Evolutionary conservation across 345 rosid species (phyloP).

Genomic region (Toxicodendron radicans): DNA sequence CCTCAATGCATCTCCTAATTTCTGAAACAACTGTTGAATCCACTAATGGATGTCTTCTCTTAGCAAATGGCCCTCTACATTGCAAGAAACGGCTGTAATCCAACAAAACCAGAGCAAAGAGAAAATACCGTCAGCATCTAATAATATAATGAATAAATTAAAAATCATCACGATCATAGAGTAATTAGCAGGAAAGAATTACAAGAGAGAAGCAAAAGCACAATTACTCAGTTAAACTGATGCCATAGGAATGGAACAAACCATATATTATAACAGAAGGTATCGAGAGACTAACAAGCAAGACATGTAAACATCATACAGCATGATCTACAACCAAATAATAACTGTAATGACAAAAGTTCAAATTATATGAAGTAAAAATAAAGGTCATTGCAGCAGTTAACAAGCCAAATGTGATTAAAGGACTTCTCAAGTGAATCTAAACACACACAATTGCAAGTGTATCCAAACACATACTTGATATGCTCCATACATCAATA

Average conservation of each 20-base stretch:
- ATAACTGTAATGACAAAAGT: not conserved
- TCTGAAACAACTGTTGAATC: conserved; percentile 74
- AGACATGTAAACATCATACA: not conserved
- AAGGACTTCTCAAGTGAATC: not conserved
- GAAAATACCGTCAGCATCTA: conserved; percentile 12
- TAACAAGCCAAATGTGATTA: not conserved
- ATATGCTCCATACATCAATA: not conserved
- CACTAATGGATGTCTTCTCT: conserved; percentile 82
- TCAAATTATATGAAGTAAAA: not conserved
- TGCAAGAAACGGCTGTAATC: conserved; percentile 81
- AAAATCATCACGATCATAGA: conserved; percentile 11
- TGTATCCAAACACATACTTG: not conserved
- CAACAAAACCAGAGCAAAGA: conserved; percentile 25
- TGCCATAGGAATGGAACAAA: not conserved
- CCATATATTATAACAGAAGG: not conserved
- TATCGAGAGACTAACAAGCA: not conserved
- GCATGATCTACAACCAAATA: not conserved
- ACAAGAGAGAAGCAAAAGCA: conserved; percentile 5
- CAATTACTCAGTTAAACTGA: not conserved
- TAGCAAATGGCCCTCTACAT: conserved; percentile 92
- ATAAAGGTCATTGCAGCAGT: not conserved
- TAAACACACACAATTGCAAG: not conserved
- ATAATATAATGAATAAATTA: conserved; percentile 7
- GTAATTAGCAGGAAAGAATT: not conserved
- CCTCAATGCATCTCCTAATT: conserved; percentile 76